Evolutionary conservation across 192 early-diverging fungal genomes (phyloP).

Genomic region (Umbelopsis sp.): DNA sequence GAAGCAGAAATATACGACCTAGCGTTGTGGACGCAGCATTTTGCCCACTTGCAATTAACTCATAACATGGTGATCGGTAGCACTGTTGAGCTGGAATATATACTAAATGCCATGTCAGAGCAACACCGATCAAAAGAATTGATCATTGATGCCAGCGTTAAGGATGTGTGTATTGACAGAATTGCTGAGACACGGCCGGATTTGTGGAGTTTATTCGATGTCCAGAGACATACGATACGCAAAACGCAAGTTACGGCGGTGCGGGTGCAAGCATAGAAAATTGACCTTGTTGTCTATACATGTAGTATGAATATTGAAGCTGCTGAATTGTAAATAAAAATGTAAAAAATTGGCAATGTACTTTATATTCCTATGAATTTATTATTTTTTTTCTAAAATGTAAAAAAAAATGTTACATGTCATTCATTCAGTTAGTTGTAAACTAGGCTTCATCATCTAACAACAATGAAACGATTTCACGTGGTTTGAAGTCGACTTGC

Average conservation of each 20-base stretch:
- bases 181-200: constrained; percentile 2
- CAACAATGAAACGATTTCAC: constrained; percentile 85
- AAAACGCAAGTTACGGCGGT: not conserved
- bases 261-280: too few species aligned
- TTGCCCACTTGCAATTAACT: not conserved
- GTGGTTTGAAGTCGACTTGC: constrained; percentile 84
- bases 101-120: not conserved
- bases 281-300: too few species aligned
- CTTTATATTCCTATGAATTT: too few species aligned
- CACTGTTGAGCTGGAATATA: constrained; percentile 1
- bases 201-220: not conserved
- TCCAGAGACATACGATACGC: not conserved
- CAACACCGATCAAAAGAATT: not conserved
- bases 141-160: not conserved
- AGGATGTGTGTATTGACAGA: not conserved
- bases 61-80: not conserved
- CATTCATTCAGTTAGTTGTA: not conserved
- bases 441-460: constrained; percentile 69
- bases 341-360: not conserved
- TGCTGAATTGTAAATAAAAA: not conserved
- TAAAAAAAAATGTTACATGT: too few species aligned
- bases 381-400: too few species aligned
- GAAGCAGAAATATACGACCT: not conserved
- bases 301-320: too few species aligned
- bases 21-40: not conserved